A percentile compares a stretch with the other conserved stretches of the same genome.
Evolutionary conservation across 2,329 filamentous ascomycete genomes (phyloP).

Genomic region (Cladosporium sp.): DNA sequence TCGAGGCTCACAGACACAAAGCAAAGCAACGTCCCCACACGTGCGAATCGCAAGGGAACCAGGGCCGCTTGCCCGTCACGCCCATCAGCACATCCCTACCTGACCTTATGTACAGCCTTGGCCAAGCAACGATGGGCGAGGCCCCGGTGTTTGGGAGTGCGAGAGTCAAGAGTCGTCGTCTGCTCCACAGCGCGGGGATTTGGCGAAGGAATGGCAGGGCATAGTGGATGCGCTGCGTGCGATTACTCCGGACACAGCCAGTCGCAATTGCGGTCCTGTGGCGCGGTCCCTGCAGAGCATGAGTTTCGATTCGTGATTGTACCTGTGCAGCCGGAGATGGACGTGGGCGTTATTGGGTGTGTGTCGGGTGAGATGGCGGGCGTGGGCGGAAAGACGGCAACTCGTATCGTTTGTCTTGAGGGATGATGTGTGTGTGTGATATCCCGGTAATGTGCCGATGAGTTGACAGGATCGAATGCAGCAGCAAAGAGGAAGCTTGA

Average conservation of each 20-base stretch:
- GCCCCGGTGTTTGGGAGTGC: background rate
- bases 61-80: background rate
- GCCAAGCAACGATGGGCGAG: conserved; percentile 10
- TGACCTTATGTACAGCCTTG: background rate
- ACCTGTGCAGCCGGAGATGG: background rate
- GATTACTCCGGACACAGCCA: conserved; percentile 11
- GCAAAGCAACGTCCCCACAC: conserved; percentile 7
- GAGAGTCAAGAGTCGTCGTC: background rate
- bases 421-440: background rate
- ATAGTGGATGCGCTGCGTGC: background rate
- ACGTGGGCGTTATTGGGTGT: background rate
- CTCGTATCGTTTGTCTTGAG: background rate
- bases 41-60: background rate
- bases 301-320: background rate
- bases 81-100: background rate
- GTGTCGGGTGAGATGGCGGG: background rate
- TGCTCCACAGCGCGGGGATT: conserved; percentile 2
- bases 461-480: background rate
- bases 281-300: conserved; percentile 9
- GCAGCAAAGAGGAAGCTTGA: background rate
- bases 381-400: background rate
- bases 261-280: background rate
- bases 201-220: background rate
- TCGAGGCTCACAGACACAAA: conserved; percentile 1
- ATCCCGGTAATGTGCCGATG: background rate